Evolutionary conservation across 2,329 filamentous ascomycete species (phyloP).

Genomic region (Aspergillus uvarum): DNA sequence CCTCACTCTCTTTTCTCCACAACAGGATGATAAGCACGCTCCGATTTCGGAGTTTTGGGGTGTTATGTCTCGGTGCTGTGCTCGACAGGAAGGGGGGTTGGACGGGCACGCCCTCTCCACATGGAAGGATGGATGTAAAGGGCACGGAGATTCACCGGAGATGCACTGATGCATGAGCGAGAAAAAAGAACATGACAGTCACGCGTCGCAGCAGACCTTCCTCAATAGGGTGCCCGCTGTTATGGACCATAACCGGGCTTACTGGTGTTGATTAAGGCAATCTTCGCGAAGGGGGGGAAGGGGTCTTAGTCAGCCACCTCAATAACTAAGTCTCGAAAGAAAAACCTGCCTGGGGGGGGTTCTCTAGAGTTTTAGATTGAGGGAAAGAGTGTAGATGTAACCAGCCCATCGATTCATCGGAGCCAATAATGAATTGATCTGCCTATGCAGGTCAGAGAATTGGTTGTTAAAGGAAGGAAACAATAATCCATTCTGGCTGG

Average conservation of each 20-base stretch:
- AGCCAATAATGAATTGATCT: neutral
- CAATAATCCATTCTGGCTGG: neutral
- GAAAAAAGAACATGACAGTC: neutral
- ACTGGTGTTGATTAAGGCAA: neutral
- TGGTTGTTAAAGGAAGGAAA: neutral
- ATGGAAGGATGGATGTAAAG: neutral
- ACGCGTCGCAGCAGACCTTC: neutral
- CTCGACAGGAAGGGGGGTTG: neutral
- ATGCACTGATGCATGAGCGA: neutral
- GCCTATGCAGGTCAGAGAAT: neutral
- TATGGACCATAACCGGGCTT: neutral
- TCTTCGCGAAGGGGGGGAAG: neutral
- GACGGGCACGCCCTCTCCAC: neutral
- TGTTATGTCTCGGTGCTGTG: neutral
- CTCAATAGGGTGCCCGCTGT: neutral
- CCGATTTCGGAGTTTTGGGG: constrained; percentile 8
- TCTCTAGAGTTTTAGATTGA: neutral
- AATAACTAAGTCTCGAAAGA: too few relatives aligned
- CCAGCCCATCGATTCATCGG: neutral
- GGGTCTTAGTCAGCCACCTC: neutral
- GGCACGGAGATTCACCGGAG: constrained; percentile 2
- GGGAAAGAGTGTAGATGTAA: neutral
- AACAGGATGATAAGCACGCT: constrained; percentile 7
- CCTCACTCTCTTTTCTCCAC: neutral
- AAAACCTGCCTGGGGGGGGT: neutral